A percentile compares a stretch with the other conserved stretches of the same genome.
These are phyloP conservation scores for Calcarisporium arbuscula DNA, from an alignment of 2,329 filamentous ascomycete species.

Conservation along the genomic window DNA sequence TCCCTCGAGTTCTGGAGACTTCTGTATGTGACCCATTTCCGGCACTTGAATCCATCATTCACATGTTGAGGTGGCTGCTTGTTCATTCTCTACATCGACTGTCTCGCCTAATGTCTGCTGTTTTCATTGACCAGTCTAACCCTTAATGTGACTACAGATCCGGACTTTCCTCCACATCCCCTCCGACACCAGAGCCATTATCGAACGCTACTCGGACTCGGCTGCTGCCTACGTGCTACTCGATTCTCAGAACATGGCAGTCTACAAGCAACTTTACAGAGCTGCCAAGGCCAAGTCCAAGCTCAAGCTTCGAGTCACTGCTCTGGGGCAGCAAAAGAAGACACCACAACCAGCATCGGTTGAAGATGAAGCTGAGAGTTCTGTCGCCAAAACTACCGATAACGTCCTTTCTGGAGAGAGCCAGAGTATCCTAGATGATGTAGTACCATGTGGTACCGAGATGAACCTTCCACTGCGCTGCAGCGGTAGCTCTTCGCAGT, in stretches of 20 bases:
- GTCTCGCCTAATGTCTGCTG: not conserved
- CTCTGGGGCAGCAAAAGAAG: constrained; percentile 28
- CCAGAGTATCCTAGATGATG: no score
- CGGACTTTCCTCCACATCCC: constrained; percentile 29
- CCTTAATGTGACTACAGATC: constrained; percentile 18
- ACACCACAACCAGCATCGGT: constrained; percentile 38
- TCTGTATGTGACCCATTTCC: constrained; percentile 60
- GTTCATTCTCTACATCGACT: no score
- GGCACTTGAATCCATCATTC: not conserved
- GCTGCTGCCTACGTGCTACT: constrained; percentile 74
- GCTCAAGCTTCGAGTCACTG: constrained; percentile 75
- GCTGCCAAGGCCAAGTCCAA: constrained; percentile 98
- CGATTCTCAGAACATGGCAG: constrained; percentile 67
- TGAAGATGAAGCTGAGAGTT: constrained; percentile 42
- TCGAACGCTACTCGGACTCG: constrained; percentile 95
- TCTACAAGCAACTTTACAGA: constrained; percentile 95
- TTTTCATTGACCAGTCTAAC: constrained; percentile 1
- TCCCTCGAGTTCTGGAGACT: constrained; percentile 64
- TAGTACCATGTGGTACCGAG: no score
- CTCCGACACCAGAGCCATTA: constrained; percentile 39
- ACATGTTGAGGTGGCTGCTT: no score
- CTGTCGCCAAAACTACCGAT: not conserved
- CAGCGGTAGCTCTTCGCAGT: no score
- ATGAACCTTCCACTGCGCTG: no score
- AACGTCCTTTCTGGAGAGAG: no score